Evolutionary conservation across 805 yeast genomes (phyloP).

Genomic region (Danielia reshetovae): DNA sequence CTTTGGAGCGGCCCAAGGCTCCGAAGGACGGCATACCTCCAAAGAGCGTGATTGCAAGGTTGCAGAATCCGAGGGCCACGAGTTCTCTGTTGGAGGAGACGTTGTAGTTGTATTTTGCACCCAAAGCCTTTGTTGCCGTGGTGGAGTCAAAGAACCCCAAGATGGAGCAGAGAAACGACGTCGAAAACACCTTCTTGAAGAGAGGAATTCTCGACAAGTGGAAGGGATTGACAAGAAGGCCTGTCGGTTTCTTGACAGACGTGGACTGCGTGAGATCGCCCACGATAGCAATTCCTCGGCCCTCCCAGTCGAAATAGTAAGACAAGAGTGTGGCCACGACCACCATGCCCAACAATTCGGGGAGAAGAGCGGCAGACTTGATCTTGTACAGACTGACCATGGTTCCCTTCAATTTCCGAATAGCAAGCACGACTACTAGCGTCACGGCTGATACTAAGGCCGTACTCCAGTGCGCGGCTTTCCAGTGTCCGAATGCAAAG

Average conservation of each 20-base stretch:
- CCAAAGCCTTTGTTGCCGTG: conserved; percentile 31
- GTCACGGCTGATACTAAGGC: conserved; percentile 18
- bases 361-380: conserved; percentile 23
- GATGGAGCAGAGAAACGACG: conserved; percentile 30
- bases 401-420: conserved; percentile 18
- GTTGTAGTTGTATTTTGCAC: conserved; percentile 28
- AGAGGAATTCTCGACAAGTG: conserved; percentile 15
- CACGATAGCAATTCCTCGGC: conserved; percentile 26
- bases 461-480: conserved; percentile 7
- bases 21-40: conserved; percentile 36
- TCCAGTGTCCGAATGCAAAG: conserved; percentile 6
- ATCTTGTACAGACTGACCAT: conserved; percentile 14
- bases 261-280: conserved; percentile 20
- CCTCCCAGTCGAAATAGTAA: conserved; percentile 21
- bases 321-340: conserved; percentile 25
- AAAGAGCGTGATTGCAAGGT: conserved; percentile 23
- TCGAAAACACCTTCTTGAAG: conserved; percentile 22
- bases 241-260: background rate
- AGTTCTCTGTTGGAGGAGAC: conserved; percentile 32
- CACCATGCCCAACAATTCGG: conserved; percentile 32
- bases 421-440: conserved; percentile 18
- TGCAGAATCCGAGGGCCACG: conserved; percentile 29
- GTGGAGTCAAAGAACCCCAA: conserved; percentile 34
- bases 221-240: conserved; percentile 21
- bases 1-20: conserved; percentile 34